A percentile compares a stretch with the other conserved stretches of the same genome.
phyloP scores from a whole-genome alignment of 2,329 filamentous ascomycete species.

The Paracamarosporium sp. region DNA sequence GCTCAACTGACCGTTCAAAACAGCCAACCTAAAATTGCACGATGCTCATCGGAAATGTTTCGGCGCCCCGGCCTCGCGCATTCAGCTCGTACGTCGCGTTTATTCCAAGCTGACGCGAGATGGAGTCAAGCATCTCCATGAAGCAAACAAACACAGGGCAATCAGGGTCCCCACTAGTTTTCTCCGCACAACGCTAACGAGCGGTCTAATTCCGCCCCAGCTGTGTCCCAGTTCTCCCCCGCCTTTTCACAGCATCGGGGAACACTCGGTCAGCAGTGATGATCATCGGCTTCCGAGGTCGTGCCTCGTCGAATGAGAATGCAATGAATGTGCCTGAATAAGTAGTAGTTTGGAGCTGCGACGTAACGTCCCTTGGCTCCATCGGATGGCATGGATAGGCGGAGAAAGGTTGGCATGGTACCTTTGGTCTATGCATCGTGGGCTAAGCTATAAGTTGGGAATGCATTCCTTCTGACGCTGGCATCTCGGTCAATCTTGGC shows the following conservation, averaged over 20 bases:
- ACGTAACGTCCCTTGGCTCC: not conserved
- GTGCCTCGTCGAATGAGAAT: not conserved
- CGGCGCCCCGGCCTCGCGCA: too few species aligned
- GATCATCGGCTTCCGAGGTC: not conserved
- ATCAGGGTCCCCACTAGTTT: not conserved
- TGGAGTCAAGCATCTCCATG: too few species aligned
- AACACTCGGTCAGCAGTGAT: not conserved
- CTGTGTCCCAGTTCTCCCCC: not conserved
- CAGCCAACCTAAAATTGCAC: too few species aligned
- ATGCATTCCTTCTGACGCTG: too few species aligned
- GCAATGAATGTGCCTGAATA: not conserved
- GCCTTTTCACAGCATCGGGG: not conserved
- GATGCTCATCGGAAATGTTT: too few species aligned
- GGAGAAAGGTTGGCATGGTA: too few species aligned
- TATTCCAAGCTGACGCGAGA: too few species aligned
- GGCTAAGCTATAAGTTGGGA: too few species aligned
- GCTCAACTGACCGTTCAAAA: too few species aligned
- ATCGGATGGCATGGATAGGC: not conserved
- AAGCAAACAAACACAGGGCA: not conserved
- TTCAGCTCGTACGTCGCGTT: too few species aligned
- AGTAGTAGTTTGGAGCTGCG: not conserved
- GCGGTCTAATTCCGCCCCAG: conserved; percentile 24
- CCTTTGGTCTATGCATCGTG: too few species aligned
- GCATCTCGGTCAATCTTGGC: too few species aligned
- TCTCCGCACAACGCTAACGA: conserved; percentile 22